A percentile compares a stretch with the other conserved stretches of the same genome.
Conservation (phyloP, 441 rosid species). For the Populus hybrid region DNA sequence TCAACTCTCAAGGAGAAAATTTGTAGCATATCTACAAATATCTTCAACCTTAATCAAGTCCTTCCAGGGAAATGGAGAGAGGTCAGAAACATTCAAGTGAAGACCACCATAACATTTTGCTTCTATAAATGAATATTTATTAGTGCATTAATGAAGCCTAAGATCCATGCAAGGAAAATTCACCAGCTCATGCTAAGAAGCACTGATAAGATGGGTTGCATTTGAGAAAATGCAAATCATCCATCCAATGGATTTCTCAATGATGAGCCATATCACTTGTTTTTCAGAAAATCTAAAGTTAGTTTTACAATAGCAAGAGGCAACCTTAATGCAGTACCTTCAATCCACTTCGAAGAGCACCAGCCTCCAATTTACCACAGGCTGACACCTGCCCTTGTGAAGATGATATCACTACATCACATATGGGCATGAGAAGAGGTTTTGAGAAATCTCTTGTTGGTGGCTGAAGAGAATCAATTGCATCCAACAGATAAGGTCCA, state of each 20-base stretch:
- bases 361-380: constrained; percentile 87
- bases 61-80: background rate
- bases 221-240: background rate
- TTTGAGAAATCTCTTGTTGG: constrained; percentile 74
- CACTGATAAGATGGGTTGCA: background rate
- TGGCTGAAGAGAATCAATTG: constrained; percentile 78
- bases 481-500: constrained; percentile 84
- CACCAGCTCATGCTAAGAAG: background rate
- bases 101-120: background rate
- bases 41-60: background rate
- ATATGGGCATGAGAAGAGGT: constrained; percentile 91
- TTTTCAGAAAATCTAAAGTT: background rate
- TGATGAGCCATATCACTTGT: background rate
- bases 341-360: constrained; percentile 81
- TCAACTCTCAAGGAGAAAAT: background rate
- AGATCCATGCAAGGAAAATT: background rate
- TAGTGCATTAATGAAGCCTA: background rate
- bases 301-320: background rate
- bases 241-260: background rate
- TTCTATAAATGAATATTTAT: background rate
- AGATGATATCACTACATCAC: constrained; percentile 67
- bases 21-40: background rate
- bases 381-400: constrained; percentile 76
- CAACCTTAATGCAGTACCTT: constrained; percentile 49
- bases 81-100: background rate